A percentile compares a stretch with the other conserved stretches of the same genome.
Conservation (phyloP, 2,329 filamentous ascomycete genomes). For the Colletotrichum sp. region DNA sequence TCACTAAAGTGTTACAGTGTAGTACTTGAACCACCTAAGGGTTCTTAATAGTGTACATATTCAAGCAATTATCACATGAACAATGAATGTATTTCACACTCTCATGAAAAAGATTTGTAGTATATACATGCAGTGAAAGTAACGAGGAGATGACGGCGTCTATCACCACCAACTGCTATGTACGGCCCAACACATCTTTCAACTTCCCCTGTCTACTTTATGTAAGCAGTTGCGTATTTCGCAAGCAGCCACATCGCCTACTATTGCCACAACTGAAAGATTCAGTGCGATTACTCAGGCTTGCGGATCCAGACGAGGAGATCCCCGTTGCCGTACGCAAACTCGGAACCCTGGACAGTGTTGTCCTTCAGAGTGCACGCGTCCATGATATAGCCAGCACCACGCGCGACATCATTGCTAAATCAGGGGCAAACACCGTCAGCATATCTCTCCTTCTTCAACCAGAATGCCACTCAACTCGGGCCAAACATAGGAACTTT, state of each 20-base stretch:
- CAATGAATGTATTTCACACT: neutral
- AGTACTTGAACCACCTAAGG: neutral
- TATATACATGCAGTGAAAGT: neutral
- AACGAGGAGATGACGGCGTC: neutral
- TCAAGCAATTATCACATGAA: neutral
- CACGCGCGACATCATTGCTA: constrained; percentile 16
- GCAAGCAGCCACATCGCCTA: neutral
- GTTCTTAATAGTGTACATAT: neutral
- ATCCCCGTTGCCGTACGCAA: constrained; percentile 4
- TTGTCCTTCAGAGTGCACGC: constrained; percentile 14
- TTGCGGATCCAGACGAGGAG: neutral
- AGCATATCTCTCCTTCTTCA: neutral
- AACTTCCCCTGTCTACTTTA: neutral
- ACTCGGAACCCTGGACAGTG: constrained; percentile 10
- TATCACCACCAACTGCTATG: neutral
- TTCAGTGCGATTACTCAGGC: neutral
- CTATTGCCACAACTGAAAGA: neutral
- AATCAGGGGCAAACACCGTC: neutral
- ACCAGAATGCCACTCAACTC: neutral
- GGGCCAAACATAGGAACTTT: neutral
- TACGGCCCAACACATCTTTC: neutral
- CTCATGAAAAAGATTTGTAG: neutral
- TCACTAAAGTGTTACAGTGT: neutral
- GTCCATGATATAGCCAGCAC: constrained; percentile 17
- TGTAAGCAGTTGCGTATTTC: neutral